These are phyloP conservation scores for Solanum aculeatissimum DNA, from an alignment of 305 asterid genomes.

Conservation along the genomic window DNA sequence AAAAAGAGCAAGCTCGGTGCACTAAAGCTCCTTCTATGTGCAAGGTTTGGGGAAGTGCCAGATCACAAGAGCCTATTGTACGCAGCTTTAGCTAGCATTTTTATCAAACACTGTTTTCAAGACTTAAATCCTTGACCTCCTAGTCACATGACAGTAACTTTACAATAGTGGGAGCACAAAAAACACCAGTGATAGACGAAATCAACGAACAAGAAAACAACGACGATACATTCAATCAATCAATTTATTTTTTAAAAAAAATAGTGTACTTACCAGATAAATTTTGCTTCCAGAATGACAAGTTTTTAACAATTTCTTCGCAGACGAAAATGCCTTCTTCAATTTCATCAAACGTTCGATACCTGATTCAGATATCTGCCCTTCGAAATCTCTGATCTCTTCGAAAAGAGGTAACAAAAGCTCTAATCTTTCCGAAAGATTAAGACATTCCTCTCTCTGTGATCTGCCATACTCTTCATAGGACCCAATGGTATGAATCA, in stretches of 20 bases:
- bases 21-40: too few relatives aligned
- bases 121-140: too few relatives aligned
- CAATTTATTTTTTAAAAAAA: too few relatives aligned
- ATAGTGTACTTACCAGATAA: constrained; percentile 34
- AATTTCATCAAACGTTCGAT: constrained; percentile 35
- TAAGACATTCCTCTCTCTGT: background rate
- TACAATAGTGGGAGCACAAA: background rate
- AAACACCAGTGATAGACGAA: background rate
- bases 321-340: constrained; percentile 47
- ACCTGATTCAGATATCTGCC: constrained; percentile 27
- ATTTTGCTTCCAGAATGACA: constrained; percentile 79
- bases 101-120: too few relatives aligned
- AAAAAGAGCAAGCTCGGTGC: background rate
- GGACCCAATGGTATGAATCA: background rate
- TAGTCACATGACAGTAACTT: too few relatives aligned
- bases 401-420: constrained; percentile 44
- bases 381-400: constrained; percentile 32
- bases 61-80: too few relatives aligned
- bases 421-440: constrained; percentile 37
- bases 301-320: constrained; percentile 49
- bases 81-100: too few relatives aligned
- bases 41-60: too few relatives aligned
- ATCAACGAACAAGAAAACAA: background rate
- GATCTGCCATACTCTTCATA: background rate
- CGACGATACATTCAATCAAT: background rate